Evolutionary conservation across 768 basidiomycete genomes (phyloP), one percentile per base, ranked within the genome.

Genomic region (Boletus patriciae): DNA sequence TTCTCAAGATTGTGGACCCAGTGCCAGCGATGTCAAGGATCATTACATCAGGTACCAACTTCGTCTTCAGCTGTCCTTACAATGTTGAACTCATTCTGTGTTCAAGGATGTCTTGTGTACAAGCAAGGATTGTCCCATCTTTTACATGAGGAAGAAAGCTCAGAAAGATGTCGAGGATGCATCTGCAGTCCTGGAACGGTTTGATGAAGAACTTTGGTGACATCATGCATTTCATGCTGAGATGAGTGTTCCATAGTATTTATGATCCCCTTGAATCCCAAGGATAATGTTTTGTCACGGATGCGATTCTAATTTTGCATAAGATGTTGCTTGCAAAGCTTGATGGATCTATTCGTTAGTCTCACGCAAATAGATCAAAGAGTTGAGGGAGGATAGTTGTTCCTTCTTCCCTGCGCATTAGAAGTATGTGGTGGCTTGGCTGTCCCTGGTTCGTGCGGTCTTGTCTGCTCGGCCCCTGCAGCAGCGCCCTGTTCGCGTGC

Each of bases 1-100:
- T 98, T 97, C 71, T 90, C 96, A 19, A 83, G 95, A 47, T 72
- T 99, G 23, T 99, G 97, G 97, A 98, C 97, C 2, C 96, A 98
- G 68, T 99, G 97, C 65, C 97, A 99, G 68, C 83, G 97, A 25
- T 99, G 97, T 77, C 97, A 99, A 70, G 97, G 97, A 15, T 99
- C 97, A 18, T 78, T 99, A 46, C 97, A 99, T 75, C 94, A 97
- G 78, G 88, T 88, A 29, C 71, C 62, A 15, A 25, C 29, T 29
- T 16, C 43, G 5, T 46, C 6, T 29, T 37, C 13, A 15, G 21
- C 47, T 27, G 2, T 6, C 13, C 18, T 15, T 15, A 16, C 15
- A 16, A 25, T 16, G 40, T 42, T 47, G 34, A 52, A 52, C 54
- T 36, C 36, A 49, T 49, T 25, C 18, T 6, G 21, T 46, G 33